Conservation (phyloP, 495 filamentous ascomycete genomes). For the Sordaria brevicollis region DNA sequence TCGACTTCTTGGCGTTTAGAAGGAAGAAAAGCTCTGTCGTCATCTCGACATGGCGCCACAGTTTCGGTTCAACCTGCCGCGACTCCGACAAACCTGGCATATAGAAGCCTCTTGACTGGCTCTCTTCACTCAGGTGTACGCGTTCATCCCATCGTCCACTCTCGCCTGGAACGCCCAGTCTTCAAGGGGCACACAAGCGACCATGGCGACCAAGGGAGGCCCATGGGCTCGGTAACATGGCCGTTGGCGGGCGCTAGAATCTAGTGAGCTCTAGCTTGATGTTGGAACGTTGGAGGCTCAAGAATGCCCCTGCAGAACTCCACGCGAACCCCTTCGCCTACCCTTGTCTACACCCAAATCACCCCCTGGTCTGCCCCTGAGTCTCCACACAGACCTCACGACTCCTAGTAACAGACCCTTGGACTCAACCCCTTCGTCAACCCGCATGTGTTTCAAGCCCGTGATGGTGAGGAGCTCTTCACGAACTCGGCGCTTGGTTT, state of each 20-base stretch:
- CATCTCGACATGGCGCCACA: background rate
- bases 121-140: too few species aligned
- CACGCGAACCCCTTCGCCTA: background rate
- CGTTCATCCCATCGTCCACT: too few species aligned
- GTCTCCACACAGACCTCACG: background rate
- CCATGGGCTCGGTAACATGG: background rate
- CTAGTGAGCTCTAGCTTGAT: background rate
- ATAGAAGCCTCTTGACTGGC: background rate
- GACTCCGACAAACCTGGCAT: background rate
- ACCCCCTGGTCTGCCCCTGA: background rate
- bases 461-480: background rate
- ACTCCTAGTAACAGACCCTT: too few species aligned
- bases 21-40: background rate
- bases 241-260: background rate
- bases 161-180: too few species aligned
- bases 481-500: background rate
- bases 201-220: background rate
- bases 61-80: background rate
- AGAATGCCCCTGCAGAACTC: background rate
- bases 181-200: too few species aligned
- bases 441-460: background rate
- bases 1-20: background rate
- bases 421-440: too few species aligned
- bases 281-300: background rate
- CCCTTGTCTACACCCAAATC: background rate